Base-by-base conservation (phyloP, 371 early-diverging fungal genomes). In the Chytridium lagenaria region DNA sequence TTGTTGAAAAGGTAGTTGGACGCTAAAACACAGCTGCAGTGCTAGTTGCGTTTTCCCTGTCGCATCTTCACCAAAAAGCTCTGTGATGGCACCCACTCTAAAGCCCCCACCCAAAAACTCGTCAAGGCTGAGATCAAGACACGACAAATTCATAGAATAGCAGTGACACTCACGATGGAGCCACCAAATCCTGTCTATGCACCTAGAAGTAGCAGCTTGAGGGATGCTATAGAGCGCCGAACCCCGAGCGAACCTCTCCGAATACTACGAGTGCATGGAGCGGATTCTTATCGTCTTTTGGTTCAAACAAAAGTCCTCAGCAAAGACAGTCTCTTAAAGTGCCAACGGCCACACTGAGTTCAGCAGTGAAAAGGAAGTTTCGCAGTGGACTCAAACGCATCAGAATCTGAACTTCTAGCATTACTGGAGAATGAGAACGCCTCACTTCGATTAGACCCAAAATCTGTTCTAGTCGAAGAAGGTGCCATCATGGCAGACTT, bases 11-110 rank as follows among this genome's bases (percentile, higher is more conserved):
- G 90, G 89, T 28, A 90, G 79, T 71, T 92, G 92, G 0, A 82
- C 91, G 19, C 86, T 83, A 19, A 91, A 72, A 39, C 90, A 86
- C n/a, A 94, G 78, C 76, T 95, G 95, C 59, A 95, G 76, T n/a
- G 90, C 91, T 22, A 95, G 77, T 73, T 92, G 92, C 1, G 94
- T 91, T 72, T 95, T 95, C 22, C 94, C 95, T 7, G 89, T 81
- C 30, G 88, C 90, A 64, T 92, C 91, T 28, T 68, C 74, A 2
- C 86, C 86, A 63, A 59, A 80, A 2, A 86, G 36, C 61, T 86
- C 86, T 5, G 78, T 83, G 5, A 93, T 79, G n/a, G 80, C 83
- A 0, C 87, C 85, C 0, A 85, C 76, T 44, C 82, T 83, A n/a
- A 93, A 68, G 0, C 92, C 92, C 19, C 83, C 87, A 34, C 80